phyloP scores from a whole-genome alignment of 768 basidiomycete species.

The Kwoniella pini region DNA sequence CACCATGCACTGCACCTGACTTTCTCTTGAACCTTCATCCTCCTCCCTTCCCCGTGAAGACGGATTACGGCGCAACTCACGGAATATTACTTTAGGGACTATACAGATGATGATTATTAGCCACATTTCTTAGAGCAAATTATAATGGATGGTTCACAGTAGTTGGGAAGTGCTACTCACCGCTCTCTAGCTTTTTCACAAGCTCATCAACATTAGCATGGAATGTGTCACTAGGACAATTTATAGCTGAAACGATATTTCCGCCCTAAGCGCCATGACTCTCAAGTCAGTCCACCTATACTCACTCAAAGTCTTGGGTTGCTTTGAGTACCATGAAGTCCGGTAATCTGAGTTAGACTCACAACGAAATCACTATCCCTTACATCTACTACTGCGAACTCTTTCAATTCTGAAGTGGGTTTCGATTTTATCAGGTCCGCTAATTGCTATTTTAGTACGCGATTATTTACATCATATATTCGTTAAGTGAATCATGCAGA shows the following conservation, averaged over 20 bases:
- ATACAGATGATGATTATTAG: background rate
- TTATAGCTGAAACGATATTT: constrained; percentile 50
- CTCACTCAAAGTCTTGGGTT: background rate
- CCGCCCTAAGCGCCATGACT: constrained; percentile 49
- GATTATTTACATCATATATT: too few relatives aligned
- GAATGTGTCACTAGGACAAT: constrained; percentile 47
- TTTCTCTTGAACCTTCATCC: too few relatives aligned
- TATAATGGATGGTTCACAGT: too few relatives aligned
- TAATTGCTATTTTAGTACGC: too few relatives aligned
- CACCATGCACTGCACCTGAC: too few relatives aligned
- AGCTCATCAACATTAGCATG: constrained; percentile 46
- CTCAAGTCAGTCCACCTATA: background rate
- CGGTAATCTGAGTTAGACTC: constrained; percentile 5
- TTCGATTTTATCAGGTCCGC: constrained; percentile 47
- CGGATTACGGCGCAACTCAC: constrained; percentile 31
- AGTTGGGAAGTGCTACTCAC: constrained; percentile 27
- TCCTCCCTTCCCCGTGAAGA: too few relatives aligned
- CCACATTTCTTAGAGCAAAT: too few relatives aligned
- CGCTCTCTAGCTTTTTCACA: constrained; percentile 41
- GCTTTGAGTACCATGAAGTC: too few relatives aligned
- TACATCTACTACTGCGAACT: constrained; percentile 49
- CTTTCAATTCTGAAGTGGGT: constrained; percentile 24
- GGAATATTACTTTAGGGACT: constrained; percentile 51
- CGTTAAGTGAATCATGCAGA: too few relatives aligned
- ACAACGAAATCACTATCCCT: constrained; percentile 51